Evolutionary conservation across 75 land plant genomes (phyloP).

Genomic region (Pinus albicaulis): DNA sequence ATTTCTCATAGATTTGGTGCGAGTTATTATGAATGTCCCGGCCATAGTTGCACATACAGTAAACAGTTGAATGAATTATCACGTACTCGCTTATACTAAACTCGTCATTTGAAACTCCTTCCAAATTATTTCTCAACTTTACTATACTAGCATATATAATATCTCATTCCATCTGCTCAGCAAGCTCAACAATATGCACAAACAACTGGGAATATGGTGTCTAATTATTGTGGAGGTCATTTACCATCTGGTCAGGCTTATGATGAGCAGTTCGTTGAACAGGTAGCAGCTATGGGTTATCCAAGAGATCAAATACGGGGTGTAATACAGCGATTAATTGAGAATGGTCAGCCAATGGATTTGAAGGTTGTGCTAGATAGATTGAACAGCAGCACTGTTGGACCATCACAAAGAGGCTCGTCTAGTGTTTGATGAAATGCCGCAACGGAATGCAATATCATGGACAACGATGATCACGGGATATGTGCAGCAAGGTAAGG

Average conservation of each 20-base stretch:
- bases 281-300: conserved; percentile 62
- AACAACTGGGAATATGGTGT: neutral
- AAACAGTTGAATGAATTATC: too few species aligned
- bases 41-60: too few species aligned
- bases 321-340: conserved; percentile 54
- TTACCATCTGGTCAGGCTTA: conserved; percentile 38
- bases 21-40: too few species aligned
- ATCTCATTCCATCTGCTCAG: conserved; percentile 21
- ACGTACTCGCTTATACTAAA: too few species aligned
- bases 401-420: conserved; percentile 42
- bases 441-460: too few species aligned
- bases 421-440: too few species aligned
- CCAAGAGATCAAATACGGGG: conserved; percentile 50
- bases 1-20: too few species aligned
- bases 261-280: conserved; percentile 57
- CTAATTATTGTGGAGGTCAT: conserved; percentile 17
- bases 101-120: too few species aligned
- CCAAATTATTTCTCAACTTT: too few species aligned
- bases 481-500: too few species aligned
- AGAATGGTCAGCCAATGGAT: conserved; percentile 65
- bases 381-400: conserved; percentile 36
- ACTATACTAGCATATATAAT: too few species aligned
- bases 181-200: conserved; percentile 26
- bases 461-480: too few species aligned
- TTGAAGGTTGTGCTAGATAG: conserved; percentile 67